phyloP scores from a whole-genome alignment of 202 grass and related monocot species.

The Sporobolus alterniflorus region DNA sequence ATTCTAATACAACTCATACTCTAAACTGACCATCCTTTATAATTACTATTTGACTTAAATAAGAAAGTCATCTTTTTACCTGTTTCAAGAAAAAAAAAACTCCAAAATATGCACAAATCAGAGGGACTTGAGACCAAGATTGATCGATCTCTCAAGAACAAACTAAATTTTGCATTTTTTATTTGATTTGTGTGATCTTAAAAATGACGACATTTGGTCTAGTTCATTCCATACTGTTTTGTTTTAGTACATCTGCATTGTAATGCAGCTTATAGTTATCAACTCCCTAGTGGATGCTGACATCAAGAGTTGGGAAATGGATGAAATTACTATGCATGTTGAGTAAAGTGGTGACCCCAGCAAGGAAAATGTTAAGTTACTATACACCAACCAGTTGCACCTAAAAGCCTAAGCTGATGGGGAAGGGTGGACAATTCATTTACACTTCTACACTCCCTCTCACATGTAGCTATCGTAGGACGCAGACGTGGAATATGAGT shows the following conservation, averaged over 20 bases:
- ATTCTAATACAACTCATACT: no score
- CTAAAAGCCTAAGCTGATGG: no score
- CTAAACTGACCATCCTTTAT: background rate
- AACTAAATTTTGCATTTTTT: background rate
- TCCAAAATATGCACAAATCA: background rate
- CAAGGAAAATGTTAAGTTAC: no score
- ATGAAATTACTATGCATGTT: background rate
- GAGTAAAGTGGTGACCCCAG: background rate
- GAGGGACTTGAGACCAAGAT: background rate
- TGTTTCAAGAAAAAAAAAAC: background rate
- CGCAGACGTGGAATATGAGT: no score
- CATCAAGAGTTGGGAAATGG: slow-evolving; percentile 9
- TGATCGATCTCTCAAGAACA: background rate
- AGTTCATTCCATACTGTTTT: background rate
- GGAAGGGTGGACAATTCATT: no score
- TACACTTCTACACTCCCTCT: no score
- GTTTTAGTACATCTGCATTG: background rate
- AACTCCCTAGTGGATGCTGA: slow-evolving; percentile 1
- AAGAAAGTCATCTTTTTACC: slow-evolving; percentile 13
- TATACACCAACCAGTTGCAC: no score
- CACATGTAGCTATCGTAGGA: no score
- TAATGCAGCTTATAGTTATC: background rate
- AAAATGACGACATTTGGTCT: background rate
- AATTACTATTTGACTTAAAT: slow-evolving; percentile 13
- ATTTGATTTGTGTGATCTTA: background rate